A percentile compares a stretch with the other conserved stretches of the same genome.
phyloP scores from a whole-genome alignment of 306 rosid genomes.

The Quercus suber region DNA sequence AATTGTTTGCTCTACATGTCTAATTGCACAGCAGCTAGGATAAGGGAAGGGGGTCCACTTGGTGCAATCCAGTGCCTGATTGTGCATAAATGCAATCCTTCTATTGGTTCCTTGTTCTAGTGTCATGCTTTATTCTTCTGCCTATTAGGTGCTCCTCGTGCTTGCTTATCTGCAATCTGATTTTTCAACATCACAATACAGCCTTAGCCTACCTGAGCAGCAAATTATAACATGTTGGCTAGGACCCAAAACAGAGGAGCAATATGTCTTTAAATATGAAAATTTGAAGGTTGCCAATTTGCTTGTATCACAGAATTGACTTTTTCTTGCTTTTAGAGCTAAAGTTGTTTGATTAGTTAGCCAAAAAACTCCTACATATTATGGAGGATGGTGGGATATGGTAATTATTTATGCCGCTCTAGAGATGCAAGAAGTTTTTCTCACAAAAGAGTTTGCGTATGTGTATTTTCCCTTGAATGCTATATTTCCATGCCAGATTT shows the following conservation, averaged over 20 bases:
- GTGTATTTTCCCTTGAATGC: neutral
- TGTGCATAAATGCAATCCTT: constrained; percentile 13
- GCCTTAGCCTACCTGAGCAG: neutral
- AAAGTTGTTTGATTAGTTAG: neutral
- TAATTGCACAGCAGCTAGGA: neutral
- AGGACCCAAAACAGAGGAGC: neutral
- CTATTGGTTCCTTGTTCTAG: neutral
- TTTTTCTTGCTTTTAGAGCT: neutral
- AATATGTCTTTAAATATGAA: neutral
- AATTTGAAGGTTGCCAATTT: neutral
- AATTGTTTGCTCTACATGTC: neutral
- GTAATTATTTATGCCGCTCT: neutral
- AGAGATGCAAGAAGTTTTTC: neutral
- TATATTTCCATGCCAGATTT: neutral
- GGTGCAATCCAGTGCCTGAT: no score
- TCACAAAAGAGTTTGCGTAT: neutral
- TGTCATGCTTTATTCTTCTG: neutral
- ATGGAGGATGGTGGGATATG: neutral
- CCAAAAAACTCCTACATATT: neutral
- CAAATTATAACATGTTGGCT: neutral
- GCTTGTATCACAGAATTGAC: neutral
- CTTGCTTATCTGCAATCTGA: neutral
- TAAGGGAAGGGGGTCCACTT: neutral
- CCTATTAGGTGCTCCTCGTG: neutral
- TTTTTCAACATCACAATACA: neutral